phyloP scores from a whole-genome alignment of 768 basidiomycete genomes.

The Tubosaeta sp. region DNA sequence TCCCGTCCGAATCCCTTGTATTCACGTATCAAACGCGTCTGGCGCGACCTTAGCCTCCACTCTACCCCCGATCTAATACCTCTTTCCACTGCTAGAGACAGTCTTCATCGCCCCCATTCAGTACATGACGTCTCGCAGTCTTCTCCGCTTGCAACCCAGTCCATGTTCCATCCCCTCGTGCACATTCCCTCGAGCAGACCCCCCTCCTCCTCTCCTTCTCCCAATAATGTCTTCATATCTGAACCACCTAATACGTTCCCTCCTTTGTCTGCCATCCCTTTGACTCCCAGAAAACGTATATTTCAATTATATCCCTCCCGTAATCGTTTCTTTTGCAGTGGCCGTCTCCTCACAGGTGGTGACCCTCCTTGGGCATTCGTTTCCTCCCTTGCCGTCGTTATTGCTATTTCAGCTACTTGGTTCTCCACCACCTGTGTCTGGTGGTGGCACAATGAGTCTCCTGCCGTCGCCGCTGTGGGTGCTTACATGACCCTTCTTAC shows the following conservation, averaged over 20 bases:
- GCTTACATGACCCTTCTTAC: slow-evolving; percentile 62
- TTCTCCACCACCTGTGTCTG: slow-evolving; percentile 84
- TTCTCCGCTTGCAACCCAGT: slow-evolving; percentile 4
- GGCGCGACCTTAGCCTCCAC: slow-evolving; percentile 50
- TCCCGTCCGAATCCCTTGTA: slow-evolving; percentile 5
- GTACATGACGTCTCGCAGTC: slow-evolving; percentile 7
- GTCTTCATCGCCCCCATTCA: slow-evolving; percentile 7
- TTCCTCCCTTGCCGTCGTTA: slow-evolving; percentile 52
- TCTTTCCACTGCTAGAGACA: slow-evolving; percentile 1
- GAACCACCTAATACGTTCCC: slow-evolving; percentile 29
- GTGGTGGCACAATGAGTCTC: slow-evolving; percentile 82
- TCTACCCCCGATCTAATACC: slow-evolving; percentile 36
- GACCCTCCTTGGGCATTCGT: slow-evolving; percentile 84
- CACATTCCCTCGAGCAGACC: slow-evolving; percentile 23
- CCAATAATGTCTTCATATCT: slow-evolving; percentile 26
- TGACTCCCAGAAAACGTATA: slow-evolving; percentile 39
- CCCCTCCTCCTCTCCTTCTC: slow-evolving; percentile 24
- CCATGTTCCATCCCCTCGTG: slow-evolving; percentile 21
- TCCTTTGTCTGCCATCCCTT: slow-evolving; percentile 34
- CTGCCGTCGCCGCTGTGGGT: slow-evolving; percentile 64
- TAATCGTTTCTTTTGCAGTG: slow-evolving; percentile 72
- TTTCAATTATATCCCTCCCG: slow-evolving; percentile 66
- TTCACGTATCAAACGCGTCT: slow-evolving; percentile 54
- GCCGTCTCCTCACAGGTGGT: slow-evolving; percentile 76
- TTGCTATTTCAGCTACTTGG: slow-evolving; percentile 76